Conservation (phyloP, 1,139 yeast genomes). For the Yamadazyma aaseri region DNA sequence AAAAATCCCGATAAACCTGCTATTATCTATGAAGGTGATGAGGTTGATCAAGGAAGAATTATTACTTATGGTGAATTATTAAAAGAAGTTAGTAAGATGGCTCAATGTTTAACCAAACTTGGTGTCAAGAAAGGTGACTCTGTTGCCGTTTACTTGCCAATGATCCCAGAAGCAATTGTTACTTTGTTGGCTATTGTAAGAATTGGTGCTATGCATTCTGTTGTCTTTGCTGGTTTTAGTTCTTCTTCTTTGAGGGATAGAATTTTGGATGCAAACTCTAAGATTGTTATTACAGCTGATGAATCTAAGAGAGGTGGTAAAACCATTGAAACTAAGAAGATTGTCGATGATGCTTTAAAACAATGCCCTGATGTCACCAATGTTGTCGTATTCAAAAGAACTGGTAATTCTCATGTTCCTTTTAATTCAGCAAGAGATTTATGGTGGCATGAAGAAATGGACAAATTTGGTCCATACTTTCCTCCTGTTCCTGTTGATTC, state of each 20-base stretch:
- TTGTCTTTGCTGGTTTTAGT: conserved; percentile 94
- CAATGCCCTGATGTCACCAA: conserved; percentile 78
- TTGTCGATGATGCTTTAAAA: conserved; percentile 88
- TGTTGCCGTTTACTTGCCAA: conserved; percentile 94
- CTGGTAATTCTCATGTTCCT: conserved; percentile 64
- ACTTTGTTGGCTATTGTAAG: conserved; percentile 95
- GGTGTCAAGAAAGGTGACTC: conserved; percentile 91
- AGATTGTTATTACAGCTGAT: conserved; percentile 91
- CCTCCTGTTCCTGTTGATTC: conserved; percentile 87
- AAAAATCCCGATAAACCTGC: conserved; percentile 71
- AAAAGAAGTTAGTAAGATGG: conserved; percentile 65
- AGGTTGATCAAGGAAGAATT: conserved; percentile 59
- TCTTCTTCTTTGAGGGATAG: conserved; percentile 92
- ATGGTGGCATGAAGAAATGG: conserved; percentile 90
- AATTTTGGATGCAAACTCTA: conserved; percentile 82
- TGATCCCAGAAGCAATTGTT: conserved; percentile 93
- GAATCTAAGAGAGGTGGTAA: conserved; percentile 97
- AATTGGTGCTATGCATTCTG: conserved; percentile 95
- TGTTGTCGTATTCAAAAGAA: conserved; percentile 84
- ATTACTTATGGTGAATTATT: conserved; percentile 72
- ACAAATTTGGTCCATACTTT: conserved; percentile 76
- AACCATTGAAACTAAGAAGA: conserved; percentile 84
- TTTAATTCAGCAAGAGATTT: conserved; percentile 84
- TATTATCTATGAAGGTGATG: conserved; percentile 80
- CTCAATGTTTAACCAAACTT: conserved; percentile 61